Evolutionary conservation across 2,329 filamentous ascomycete species (phyloP).

Genomic region (Penicillium sp.): DNA sequence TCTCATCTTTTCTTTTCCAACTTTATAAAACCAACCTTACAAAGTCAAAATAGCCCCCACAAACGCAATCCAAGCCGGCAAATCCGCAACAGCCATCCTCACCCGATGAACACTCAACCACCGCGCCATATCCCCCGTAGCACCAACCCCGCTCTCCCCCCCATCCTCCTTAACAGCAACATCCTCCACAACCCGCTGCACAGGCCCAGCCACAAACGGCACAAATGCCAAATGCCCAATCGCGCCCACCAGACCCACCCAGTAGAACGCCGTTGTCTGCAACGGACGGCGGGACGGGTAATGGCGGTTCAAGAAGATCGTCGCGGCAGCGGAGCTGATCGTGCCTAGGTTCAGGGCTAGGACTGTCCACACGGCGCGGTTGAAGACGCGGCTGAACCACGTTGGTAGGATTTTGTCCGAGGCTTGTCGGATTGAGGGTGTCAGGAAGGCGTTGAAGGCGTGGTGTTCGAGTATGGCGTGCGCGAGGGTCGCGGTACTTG

Average conservation of each 20-base stretch:
- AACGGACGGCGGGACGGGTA: not conserved
- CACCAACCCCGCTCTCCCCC: conserved; percentile 1
- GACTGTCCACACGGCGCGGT: conserved; percentile 10
- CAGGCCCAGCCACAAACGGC: conserved; percentile 14
- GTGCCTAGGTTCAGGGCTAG: conserved; percentile 16
- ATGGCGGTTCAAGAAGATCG: conserved; percentile 2
- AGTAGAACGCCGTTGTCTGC: conserved; percentile 15
- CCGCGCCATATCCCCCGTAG: conserved; percentile 14
- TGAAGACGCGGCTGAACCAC: conserved; percentile 14
- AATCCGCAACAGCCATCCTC: conserved; percentile 13
- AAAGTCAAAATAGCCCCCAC: conserved; percentile 12
- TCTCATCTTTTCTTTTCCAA: too few species aligned
- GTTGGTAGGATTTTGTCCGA: conserved; percentile 9
- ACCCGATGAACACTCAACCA: conserved; percentile 16
- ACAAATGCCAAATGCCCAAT: conserved; percentile 18
- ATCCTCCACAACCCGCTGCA: conserved; percentile 16
- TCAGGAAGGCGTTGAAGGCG: conserved; percentile 10
- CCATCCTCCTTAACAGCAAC: not conserved
- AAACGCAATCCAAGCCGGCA: conserved; percentile 17
- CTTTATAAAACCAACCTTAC: not conserved
- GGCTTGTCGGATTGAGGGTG: conserved; percentile 7
- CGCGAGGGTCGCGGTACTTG: conserved; percentile 20
- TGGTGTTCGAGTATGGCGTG: conserved; percentile 15
- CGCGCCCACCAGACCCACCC: conserved; percentile 13
- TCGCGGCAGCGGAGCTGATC: conserved; percentile 11